Percentiles rank a stretch among this genome's conserved stretches.
Conservation (phyloP, 202 grass and related monocot genomes). For the Elaeis oleifera region DNA sequence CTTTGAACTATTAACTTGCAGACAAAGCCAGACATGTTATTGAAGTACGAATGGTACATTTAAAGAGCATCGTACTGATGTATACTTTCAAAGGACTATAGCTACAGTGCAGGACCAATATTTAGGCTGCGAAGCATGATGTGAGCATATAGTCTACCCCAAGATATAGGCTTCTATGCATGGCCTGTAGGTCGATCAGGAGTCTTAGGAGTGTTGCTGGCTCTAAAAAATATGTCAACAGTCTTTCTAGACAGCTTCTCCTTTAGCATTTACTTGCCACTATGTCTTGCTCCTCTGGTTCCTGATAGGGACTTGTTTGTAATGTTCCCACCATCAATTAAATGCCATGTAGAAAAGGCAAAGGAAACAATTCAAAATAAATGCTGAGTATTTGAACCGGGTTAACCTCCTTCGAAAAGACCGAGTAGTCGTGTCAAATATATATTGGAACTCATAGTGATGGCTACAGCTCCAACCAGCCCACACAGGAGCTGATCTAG, state of each 20-base stretch:
- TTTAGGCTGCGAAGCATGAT: background rate
- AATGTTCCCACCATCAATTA: background rate
- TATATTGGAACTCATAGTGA: too few species aligned
- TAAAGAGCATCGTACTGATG: too few species aligned
- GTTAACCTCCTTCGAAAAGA: slow-evolving; percentile 3
- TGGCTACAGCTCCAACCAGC: too few species aligned
- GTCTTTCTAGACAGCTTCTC: background rate
- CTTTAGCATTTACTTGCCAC: background rate
- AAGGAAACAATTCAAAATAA: slow-evolving; percentile 1
- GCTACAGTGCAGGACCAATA: background rate
- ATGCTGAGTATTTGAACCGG: slow-evolving; percentile 6
- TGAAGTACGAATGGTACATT: too few species aligned
- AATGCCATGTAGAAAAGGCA: background rate
- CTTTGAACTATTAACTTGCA: too few species aligned
- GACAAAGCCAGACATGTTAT: too few species aligned
- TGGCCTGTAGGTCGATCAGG: background rate
- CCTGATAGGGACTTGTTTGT: background rate
- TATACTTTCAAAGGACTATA: background rate
- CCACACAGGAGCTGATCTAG: too few species aligned
- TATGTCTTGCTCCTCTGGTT: background rate
- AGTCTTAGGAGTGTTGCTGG: background rate
- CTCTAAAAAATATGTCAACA: slow-evolving; percentile 8
- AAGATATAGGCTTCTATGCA: background rate
- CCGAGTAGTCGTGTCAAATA: background rate
- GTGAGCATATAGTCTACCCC: background rate